Evolutionary conservation across 139 green algal genomes (phyloP).

Genomic region (Closterium sp.): DNA sequence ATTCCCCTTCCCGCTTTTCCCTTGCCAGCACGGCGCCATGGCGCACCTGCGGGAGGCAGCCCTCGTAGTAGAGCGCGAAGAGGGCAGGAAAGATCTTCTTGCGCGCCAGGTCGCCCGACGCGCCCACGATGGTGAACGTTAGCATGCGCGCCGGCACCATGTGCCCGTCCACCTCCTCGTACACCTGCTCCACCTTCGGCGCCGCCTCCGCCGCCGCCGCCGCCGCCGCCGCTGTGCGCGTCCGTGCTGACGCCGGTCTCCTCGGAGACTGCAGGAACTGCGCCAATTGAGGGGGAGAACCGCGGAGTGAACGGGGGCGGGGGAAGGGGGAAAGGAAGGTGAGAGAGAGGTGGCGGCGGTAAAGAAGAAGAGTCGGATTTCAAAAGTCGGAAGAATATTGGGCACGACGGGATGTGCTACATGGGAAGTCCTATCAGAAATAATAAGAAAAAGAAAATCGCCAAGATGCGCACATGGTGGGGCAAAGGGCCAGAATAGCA

Average conservation of each 20-base stretch:
- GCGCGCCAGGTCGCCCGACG: slow-evolving; percentile 92
- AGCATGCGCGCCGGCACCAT: slow-evolving; percentile 52
- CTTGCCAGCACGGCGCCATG: not conserved
- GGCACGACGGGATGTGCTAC: too few relatives aligned
- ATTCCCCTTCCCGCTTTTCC: not conserved
- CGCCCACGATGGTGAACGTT: slow-evolving; percentile 88
- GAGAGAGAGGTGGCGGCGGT: too few relatives aligned
- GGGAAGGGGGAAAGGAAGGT: too few relatives aligned
- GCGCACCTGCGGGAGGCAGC: slow-evolving; percentile 68
- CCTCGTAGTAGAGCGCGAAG: slow-evolving; percentile 93
- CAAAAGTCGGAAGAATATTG: not conserved
- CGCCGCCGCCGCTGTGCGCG: not conserved
- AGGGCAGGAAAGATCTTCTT: slow-evolving; percentile 99
- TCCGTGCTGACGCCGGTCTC: not conserved
- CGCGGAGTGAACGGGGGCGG: not conserved
- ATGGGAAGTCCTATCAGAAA: not conserved
- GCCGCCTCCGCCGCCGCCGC: too few relatives aligned
- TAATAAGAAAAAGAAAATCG: not conserved
- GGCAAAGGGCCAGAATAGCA: not conserved
- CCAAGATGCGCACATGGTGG: not conserved
- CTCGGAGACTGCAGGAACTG: not conserved
- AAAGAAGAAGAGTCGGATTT: not conserved
- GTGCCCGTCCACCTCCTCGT: not conserved
- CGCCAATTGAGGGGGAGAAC: not conserved
- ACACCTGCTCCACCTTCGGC: not conserved